Evolutionary conservation across 768 basidiomycete genomes (phyloP), one percentile per base, ranked within the genome.

Genomic region (Mycena polygramma): DNA sequence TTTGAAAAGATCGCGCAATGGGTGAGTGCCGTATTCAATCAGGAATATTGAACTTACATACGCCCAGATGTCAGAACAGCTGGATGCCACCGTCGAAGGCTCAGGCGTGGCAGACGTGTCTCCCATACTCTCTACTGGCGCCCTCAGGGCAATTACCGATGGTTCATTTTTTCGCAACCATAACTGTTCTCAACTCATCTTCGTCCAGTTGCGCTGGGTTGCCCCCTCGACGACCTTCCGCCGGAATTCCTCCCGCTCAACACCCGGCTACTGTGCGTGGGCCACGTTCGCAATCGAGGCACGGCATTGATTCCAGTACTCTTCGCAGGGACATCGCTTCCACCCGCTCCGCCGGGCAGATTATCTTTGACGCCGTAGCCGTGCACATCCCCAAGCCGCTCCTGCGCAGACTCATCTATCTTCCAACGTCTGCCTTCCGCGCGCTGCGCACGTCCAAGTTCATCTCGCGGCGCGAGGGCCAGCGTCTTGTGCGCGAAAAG

Each of bases 351-450:
- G 41, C 39, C 15, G 66, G 57, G 20, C 48, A 52, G 26, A 58
- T 67, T 30, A 24, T 67, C 49, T 53, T 67, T 41, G 66, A 67
- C 52, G 66, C 66, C 46, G 35, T 67, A 41, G 57, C 57, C 9
- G 57, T 67, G 57, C 51, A 67, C 57, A n/a, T 67, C 14, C 66
- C 66, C 48, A 58, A 48, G 45, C 63, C 63, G 43, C 30, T 66
- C 64, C 36, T 66, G 37, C 22, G 58, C 22, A 14, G 45, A 20
- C 19, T 60, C 39, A 51, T 67, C 57, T 17, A 67, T 37, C 57
- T 67, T 48, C 66, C 66, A 26, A 59, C 66, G 19, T 45, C 66
- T 30, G 66, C 66, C 37, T 67, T 67, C 65, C 65, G 65, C 43
- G 65, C 65, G 22, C 37, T 67, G 49, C 66, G 57, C 17, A 39